Base-by-base conservation (phyloP, 192 early-diverging fungal species). In the Glomus cerebriforme region DNA sequence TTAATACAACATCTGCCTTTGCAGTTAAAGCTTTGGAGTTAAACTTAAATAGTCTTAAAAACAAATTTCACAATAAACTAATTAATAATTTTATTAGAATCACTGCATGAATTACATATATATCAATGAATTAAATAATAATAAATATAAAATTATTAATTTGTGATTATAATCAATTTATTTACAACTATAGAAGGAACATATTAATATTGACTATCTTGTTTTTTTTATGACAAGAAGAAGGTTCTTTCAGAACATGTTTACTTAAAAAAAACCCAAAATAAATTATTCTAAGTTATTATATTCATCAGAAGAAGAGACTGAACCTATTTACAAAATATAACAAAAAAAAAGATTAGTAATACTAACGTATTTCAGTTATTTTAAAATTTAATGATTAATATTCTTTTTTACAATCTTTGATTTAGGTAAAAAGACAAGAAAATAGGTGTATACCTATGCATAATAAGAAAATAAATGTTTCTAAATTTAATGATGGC, bases 1-100 rank as follows among this genome's bases (percentile, higher is more conserved):
- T 79, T 17, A 72, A 79, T 24, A 32, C n/a, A 0, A 74, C 69
- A 60, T 79, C 69, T 34, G 68, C 47, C 22, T 79, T 22, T 26
- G n/a, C 78, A 34, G 39, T 72, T 73, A 62, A 79, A 75, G 58
- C 47, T 34, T 60, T 75, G 59, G 8, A 72, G 78, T 68, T 79
- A 69, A 35, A 7, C n/a, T 79, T 62, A 59, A 78, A 68, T 31
- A 29, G 27, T 54, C 22, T 72, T 45, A n/a, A 7, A 7, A 27
- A 72, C 34, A 49, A 72, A 54, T 72, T 72, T 17, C 39, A 72
- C 45, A 72, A 72, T 72, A 17, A 27, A 3, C 47, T 49, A 72
- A 72, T 7, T 54, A 27, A 72, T 15, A 72, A 49, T 64, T 29
- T 26, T 72, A 72, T 72, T 72, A 72, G 69, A 10, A 45, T 45